Percentiles rank a stretch among this genome's conserved stretches.
Evolutionary conservation across 345 rosid genomes (phyloP).

Genomic region (Rhodomyrtus tomentosa): DNA sequence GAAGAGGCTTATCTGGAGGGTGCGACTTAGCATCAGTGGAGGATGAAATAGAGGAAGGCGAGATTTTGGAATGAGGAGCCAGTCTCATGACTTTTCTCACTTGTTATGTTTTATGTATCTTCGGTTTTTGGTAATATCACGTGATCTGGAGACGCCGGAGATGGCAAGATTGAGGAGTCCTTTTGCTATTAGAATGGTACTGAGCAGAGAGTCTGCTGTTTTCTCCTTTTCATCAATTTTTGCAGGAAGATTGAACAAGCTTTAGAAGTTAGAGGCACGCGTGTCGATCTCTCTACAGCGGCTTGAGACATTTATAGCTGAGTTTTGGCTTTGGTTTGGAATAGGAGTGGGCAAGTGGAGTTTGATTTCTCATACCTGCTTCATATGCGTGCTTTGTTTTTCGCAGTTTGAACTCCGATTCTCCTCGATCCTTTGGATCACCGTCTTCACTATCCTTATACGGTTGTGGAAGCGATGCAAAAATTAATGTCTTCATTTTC

Average conservation of each 20-base stretch:
- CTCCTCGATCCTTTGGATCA: neutral
- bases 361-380: neutral
- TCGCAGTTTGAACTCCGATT: neutral
- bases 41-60: conserved; percentile 84
- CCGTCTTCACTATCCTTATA: neutral
- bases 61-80: conserved; percentile 32
- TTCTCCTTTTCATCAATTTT: neutral
- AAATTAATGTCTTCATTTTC: neutral
- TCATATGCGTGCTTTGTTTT: neutral
- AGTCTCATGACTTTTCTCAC: neutral
- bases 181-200: neutral
- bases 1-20: conserved; percentile 5
- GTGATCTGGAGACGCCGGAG: neutral
- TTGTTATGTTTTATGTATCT: neutral
- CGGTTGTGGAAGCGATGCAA: neutral
- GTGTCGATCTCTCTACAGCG: neutral
- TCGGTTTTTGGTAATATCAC: neutral
- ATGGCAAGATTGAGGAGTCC: neutral
- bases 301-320: neutral
- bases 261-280: neutral
- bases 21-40: conserved; percentile 1
- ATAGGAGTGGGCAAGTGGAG: neutral
- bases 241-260: neutral
- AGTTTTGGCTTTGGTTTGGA: neutral
- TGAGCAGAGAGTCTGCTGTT: neutral